Evolutionary conservation across 768 basidiomycete genomes (phyloP).

Genomic region (Collybia nuda): DNA sequence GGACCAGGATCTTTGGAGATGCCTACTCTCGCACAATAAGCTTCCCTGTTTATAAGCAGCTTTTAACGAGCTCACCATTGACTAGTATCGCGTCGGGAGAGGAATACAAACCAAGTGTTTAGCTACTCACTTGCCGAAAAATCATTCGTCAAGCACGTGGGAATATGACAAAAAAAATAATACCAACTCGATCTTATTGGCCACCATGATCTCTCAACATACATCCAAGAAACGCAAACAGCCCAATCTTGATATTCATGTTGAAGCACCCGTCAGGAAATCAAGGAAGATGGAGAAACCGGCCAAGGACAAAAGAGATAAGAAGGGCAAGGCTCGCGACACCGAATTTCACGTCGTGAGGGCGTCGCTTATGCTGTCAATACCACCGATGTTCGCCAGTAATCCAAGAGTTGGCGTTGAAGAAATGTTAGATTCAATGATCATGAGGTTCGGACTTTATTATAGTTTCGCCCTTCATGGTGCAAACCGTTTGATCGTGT

Average conservation of each 20-base stretch:
- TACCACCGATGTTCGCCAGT: constrained; percentile 79
- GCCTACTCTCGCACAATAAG: constrained; percentile 45
- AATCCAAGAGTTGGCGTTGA: constrained; percentile 74
- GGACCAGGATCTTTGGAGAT: constrained; percentile 74
- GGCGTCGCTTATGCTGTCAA: constrained; percentile 68
- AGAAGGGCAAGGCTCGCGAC: constrained; percentile 38
- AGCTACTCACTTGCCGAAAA: not conserved
- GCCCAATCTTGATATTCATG: constrained; percentile 17
- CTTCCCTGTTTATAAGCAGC: not conserved
- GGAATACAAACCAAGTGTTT: not conserved
- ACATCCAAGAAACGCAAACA: constrained; percentile 54
- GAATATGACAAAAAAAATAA: constrained; percentile 7
- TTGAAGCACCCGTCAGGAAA: constrained; percentile 31
- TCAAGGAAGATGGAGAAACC: constrained; percentile 33
- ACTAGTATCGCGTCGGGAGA: not conserved
- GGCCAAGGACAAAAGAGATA: constrained; percentile 24
- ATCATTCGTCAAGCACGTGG: constrained; percentile 5
- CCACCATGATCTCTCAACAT: constrained; percentile 21
- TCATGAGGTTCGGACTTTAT: constrained; percentile 75
- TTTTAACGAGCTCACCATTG: constrained; percentile 12
- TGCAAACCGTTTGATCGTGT: not conserved
- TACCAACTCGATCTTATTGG: constrained; percentile 5
- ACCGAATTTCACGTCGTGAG: constrained; percentile 62
- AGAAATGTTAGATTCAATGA: constrained; percentile 91
- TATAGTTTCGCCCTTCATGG: not conserved